Conservation (phyloP, 1,139 yeast species). For the Yamadazyma trypodendri region DNA sequence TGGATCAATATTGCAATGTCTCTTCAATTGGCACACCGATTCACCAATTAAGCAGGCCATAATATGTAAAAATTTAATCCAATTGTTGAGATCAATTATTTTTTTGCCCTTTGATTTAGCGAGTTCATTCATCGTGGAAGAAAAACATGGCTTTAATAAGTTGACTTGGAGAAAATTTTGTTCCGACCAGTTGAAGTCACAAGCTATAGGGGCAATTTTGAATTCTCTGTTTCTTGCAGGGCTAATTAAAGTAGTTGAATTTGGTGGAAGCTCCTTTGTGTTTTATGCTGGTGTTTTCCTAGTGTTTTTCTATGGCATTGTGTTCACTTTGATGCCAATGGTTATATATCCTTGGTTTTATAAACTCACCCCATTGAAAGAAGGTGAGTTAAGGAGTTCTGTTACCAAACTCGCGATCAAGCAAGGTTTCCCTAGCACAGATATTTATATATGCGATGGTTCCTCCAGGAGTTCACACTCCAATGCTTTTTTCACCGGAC, state of each 20-base stretch:
- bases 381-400: constrained; percentile 76
- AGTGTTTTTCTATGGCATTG: constrained; percentile 31
- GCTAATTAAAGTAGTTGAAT: constrained; percentile 1
- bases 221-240: background rate
- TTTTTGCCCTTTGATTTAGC: background rate
- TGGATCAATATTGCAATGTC: background rate
- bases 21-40: background rate
- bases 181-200: background rate
- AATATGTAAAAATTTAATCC: background rate
- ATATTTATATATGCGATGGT: constrained; percentile 73
- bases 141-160: constrained; percentile 5
- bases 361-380: constrained; percentile 81
- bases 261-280: constrained; percentile 2
- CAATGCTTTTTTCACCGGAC: constrained; percentile 82
- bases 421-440: constrained; percentile 13
- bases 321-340: constrained; percentile 71
- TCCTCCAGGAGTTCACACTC: constrained; percentile 86
- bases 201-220: background rate
- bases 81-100: background rate
- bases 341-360: constrained; percentile 87
- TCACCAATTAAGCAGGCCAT: background rate
- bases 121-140: constrained; percentile 4
- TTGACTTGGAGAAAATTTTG: background rate
- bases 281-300: background rate
- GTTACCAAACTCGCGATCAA: constrained; percentile 76